Conservation (phyloP, 2,329 filamentous ascomycete genomes). For the Colletotrichum australisinense region DNA sequence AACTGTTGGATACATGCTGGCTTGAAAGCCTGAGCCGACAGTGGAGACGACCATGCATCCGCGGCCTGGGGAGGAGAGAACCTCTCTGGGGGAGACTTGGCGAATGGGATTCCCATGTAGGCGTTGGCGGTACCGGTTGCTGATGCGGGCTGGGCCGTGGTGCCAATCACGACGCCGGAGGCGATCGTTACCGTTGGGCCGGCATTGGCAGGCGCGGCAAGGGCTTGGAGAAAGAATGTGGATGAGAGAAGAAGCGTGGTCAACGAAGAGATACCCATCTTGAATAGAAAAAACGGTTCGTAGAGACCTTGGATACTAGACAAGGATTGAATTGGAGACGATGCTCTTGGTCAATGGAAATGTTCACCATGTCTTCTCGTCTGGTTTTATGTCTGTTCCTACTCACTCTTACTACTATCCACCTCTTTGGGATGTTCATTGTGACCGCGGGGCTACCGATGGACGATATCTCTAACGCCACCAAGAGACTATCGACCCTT, state of each 20-base stretch:
- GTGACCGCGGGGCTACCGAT: background rate
- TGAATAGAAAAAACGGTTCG: background rate
- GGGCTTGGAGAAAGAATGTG: conserved; percentile 2
- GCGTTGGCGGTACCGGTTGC: conserved; percentile 21
- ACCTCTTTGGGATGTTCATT: background rate
- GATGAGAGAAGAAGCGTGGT: conserved; percentile 3
- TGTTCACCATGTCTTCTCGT: background rate
- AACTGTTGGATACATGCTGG: conserved; percentile 33
- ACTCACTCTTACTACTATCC: background rate
- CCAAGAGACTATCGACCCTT: background rate
- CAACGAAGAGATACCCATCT: conserved; percentile 5
- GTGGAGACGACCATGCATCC: background rate
- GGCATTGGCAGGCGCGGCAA: conserved; percentile 10
- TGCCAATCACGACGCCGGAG: conserved; percentile 22
- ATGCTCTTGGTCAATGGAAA: background rate
- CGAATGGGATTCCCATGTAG: conserved; percentile 25
- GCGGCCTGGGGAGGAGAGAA: conserved; percentile 28
- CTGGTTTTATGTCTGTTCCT: background rate
- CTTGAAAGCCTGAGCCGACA: conserved; percentile 17
- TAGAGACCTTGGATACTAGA: background rate
- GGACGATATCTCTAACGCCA: background rate
- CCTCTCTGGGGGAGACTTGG: conserved; percentile 29
- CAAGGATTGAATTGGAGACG: background rate
- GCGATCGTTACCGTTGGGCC: conserved; percentile 13
- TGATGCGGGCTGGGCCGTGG: conserved; percentile 2